These are phyloP conservation scores for Yamadazyma atmosphaerica DNA, from an alignment of 1,139 yeast genomes.

Conservation along the genomic window DNA sequence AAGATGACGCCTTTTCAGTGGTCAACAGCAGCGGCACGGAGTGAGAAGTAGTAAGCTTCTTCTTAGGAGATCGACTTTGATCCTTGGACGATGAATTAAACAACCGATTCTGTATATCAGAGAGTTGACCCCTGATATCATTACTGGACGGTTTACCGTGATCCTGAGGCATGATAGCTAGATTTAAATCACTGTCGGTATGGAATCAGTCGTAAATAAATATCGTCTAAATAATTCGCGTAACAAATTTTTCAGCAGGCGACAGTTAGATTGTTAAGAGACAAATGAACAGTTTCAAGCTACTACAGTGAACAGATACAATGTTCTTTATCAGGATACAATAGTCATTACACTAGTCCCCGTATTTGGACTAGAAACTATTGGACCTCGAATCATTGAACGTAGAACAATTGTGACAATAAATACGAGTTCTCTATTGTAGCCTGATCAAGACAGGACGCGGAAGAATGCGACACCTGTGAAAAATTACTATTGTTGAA, in stretches of 20 bases:
- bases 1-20: not conserved
- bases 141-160: constrained; percentile 11
- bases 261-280: not conserved
- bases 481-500: not conserved
- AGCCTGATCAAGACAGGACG: no score
- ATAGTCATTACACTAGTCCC: no score
- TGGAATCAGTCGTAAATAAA: constrained; percentile 2
- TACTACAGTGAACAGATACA: no score
- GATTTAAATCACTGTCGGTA: not conserved
- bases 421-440: no score
- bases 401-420: no score
- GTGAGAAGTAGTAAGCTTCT: constrained; percentile 6
- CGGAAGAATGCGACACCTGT: no score
- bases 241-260: not conserved
- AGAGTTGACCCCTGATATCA: constrained; percentile 60
- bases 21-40: constrained; percentile 1
- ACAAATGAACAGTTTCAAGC: no score
- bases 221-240: constrained; percentile 3
- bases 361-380: no score
- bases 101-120: constrained; percentile 58
- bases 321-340: no score
- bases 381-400: no score
- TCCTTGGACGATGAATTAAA: constrained; percentile 31
- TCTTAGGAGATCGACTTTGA: constrained; percentile 12
- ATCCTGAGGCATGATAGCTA: constrained; percentile 18